These are phyloP conservation scores for Lactifluus echinatus DNA, from an alignment of 768 basidiomycete genomes.

Conservation along the genomic window DNA sequence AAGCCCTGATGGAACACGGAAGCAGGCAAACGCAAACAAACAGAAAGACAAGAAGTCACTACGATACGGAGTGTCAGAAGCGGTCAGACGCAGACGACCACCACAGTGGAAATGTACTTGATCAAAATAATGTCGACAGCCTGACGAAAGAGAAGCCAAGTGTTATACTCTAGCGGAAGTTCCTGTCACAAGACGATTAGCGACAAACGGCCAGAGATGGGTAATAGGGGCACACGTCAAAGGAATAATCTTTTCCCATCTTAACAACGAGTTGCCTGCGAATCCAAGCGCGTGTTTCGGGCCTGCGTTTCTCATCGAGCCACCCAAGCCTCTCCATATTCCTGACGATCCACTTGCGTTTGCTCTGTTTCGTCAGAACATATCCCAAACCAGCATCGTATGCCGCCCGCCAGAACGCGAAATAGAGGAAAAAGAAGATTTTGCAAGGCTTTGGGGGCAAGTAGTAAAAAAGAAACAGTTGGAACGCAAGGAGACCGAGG, in stretches of 20 bases:
- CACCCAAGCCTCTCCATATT: slow-evolving; percentile 73
- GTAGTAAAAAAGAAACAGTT: slow-evolving; percentile 61
- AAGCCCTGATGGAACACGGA: slow-evolving; percentile 74
- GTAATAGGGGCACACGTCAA: slow-evolving; percentile 55
- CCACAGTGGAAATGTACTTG: slow-evolving; percentile 50
- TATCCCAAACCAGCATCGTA: slow-evolving; percentile 94
- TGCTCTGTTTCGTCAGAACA: slow-evolving; percentile 92
- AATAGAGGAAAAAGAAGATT: slow-evolving; percentile 80
- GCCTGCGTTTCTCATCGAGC: slow-evolving; percentile 68
- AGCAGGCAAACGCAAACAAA: slow-evolving; percentile 91
- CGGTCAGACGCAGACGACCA: background rate
- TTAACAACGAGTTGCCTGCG: slow-evolving; percentile 77
- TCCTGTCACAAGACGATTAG: slow-evolving; percentile 38
- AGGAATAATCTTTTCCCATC: slow-evolving; percentile 92
- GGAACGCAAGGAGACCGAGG: slow-evolving; percentile 66
- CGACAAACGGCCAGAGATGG: slow-evolving; percentile 1
- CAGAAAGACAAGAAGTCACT: slow-evolving; percentile 94
- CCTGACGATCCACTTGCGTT: slow-evolving; percentile 87
- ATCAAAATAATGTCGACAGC: slow-evolving; percentile 93
- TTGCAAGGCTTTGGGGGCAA: slow-evolving; percentile 49
- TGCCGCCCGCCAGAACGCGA: slow-evolving; percentile 85
- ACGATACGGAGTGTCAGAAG: slow-evolving; percentile 10
- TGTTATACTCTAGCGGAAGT: slow-evolving; percentile 88
- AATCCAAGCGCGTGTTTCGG: slow-evolving; percentile 72
- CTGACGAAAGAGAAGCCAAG: slow-evolving; percentile 94